Evolutionary conservation across 2,329 filamentous ascomycete species (phyloP).

Genomic region (Ascochyta pisi): DNA sequence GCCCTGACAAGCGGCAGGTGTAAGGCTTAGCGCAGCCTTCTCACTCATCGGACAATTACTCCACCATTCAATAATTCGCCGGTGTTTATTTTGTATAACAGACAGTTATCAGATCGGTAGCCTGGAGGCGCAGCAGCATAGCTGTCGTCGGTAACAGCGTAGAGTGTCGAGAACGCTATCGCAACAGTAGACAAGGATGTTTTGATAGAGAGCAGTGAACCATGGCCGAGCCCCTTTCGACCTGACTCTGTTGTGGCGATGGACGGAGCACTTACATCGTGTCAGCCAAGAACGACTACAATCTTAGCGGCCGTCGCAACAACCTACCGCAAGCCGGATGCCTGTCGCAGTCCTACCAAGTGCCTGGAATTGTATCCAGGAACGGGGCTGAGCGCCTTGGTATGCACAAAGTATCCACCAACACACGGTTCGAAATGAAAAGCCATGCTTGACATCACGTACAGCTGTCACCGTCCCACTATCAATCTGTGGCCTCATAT

Average conservation of each 20-base stretch:
- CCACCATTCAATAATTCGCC: conserved; percentile 20
- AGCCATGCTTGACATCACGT: background rate
- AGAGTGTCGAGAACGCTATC: background rate
- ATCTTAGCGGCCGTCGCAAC: background rate
- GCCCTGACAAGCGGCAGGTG: conserved; percentile 6
- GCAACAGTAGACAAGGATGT: background rate
- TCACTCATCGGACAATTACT: conserved; percentile 12
- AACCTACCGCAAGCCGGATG: background rate
- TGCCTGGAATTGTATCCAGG: background rate
- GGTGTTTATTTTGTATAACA: background rate
- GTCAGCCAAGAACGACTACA: conserved; percentile 3
- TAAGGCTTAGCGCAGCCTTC: conserved; percentile 22
- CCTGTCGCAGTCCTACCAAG: background rate
- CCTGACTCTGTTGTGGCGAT: background rate
- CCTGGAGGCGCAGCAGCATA: too few species aligned
- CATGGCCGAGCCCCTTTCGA: background rate
- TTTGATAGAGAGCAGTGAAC: background rate
- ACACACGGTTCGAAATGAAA: background rate
- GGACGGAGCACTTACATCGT: background rate
- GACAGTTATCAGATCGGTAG: background rate
- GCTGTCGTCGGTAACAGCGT: background rate
- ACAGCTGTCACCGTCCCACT: background rate
- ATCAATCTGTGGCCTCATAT: background rate
- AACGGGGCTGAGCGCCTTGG: background rate
- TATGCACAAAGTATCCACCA: background rate